phyloP scores from a whole-genome alignment of 1,284 basidiomycete genomes.

The Anthracocystis walkeri region DNA sequence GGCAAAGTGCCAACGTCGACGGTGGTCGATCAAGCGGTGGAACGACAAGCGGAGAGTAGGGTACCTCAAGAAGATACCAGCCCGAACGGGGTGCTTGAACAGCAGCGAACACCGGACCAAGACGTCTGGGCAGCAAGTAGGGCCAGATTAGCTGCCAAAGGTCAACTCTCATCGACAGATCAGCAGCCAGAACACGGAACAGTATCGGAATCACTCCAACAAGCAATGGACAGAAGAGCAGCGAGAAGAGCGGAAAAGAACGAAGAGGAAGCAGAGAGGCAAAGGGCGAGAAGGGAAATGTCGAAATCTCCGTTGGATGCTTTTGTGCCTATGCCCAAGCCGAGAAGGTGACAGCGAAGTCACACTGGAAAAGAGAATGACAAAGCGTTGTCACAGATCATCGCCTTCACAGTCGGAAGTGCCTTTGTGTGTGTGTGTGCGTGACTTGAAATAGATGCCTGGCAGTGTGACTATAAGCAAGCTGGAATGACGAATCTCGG shows the following conservation, averaged over 20 bases:
- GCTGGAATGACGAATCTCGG: not conserved
- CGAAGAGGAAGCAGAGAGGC: constrained; percentile 22
- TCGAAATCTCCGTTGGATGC: constrained; percentile 48
- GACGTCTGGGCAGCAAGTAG: constrained; percentile 49
- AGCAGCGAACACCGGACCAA: constrained; percentile 26
- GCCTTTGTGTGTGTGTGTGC: not conserved
- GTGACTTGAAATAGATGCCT: not conserved
- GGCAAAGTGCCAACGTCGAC: constrained; percentile 16
- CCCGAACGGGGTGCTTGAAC: constrained; percentile 5
- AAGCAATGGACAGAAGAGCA: constrained; percentile 34
- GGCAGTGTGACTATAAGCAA: not conserved
- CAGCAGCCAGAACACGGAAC: not conserved
- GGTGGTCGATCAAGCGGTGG: constrained; percentile 13
- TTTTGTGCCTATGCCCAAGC: constrained; percentile 44
- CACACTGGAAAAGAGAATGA: not conserved
- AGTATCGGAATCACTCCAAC: constrained; percentile 14
- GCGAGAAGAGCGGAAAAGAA: constrained; percentile 22
- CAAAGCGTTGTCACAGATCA: too few relatives aligned
- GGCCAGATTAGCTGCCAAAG: constrained; percentile 38
- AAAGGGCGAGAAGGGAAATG: constrained; percentile 42
- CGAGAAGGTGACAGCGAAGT: constrained; percentile 8
- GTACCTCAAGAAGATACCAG: not conserved
- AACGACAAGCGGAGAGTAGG: constrained; percentile 9
- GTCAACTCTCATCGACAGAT: constrained; percentile 12
- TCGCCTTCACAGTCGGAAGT: not conserved